Evolutionary conservation across 495 filamentous ascomycete genomes (phyloP).

Genomic region (Hyaloscypha finlandica): DNA sequence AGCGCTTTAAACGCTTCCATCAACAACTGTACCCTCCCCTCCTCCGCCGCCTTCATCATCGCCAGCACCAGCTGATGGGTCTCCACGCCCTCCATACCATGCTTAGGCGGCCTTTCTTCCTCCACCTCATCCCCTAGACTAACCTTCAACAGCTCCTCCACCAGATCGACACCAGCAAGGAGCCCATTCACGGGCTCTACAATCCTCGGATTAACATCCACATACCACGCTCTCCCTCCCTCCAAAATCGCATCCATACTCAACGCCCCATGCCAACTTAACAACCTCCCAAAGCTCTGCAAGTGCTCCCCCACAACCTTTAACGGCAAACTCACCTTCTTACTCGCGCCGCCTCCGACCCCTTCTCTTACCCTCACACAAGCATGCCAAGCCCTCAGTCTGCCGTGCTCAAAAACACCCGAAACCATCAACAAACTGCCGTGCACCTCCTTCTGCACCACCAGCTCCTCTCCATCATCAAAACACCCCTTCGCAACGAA

Average conservation of each 20-base stretch:
- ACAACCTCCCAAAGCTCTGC: neutral
- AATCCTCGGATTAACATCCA: slow-evolving; percentile 22
- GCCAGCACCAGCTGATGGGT: slow-evolving; percentile 8
- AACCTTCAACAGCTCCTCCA: slow-evolving; percentile 3
- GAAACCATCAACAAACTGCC: slow-evolving; percentile 14
- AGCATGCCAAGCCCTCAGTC: slow-evolving; percentile 14
- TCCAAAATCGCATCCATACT: slow-evolving; percentile 17
- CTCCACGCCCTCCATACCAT: slow-evolving; percentile 13
- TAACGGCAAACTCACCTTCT: slow-evolving; percentile 8
- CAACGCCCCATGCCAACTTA: slow-evolving; percentile 19
- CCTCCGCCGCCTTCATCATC: neutral
- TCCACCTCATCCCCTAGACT: neutral
- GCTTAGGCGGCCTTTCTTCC: neutral
- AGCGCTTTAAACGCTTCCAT: slow-evolving; percentile 11
- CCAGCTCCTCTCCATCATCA: slow-evolving; percentile 2
- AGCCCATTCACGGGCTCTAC: slow-evolving; percentile 17
- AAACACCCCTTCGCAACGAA: neutral
- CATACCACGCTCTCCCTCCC: slow-evolving; percentile 4
- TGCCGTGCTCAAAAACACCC: slow-evolving; percentile 12
- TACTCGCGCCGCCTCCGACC: slow-evolving; percentile 6
- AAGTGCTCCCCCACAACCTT: slow-evolving; percentile 3
- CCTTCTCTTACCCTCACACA: slow-evolving; percentile 13
- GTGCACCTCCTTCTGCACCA: slow-evolving; percentile 5
- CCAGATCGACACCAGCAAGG: slow-evolving; percentile 15
- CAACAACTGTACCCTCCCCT: neutral